Percentiles rank a stretch among this genome's conserved stretches.
These are phyloP conservation scores for Flammula alnicola DNA, from an alignment of 1,284 basidiomycete species.

Conservation along the genomic window DNA sequence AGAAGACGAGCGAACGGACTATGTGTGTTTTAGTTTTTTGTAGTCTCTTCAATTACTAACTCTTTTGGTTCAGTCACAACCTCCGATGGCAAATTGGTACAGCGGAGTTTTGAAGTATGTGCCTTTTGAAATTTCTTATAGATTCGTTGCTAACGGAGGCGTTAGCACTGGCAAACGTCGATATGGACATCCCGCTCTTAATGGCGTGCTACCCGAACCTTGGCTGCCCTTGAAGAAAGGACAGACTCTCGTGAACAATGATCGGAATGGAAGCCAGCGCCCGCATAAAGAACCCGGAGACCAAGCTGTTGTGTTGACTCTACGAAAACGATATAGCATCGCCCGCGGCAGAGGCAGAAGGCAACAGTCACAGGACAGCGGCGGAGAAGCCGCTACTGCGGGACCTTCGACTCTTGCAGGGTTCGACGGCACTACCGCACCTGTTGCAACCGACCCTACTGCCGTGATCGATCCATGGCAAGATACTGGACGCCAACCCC, in stretches of 20 bases:
- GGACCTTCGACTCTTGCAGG: slow-evolving; percentile 13
- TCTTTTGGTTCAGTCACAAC: slow-evolving; percentile 69
- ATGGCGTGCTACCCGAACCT: slow-evolving; percentile 85
- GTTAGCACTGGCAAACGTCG: slow-evolving; percentile 80
- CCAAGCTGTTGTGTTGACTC: slow-evolving; percentile 75
- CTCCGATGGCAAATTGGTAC: slow-evolving; percentile 94
- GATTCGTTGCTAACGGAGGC: background rate
- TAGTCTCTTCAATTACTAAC: background rate
- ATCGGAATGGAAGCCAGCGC: slow-evolving; percentile 39
- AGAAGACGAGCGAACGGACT: slow-evolving; percentile 89
- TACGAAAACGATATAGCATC: slow-evolving; percentile 68
- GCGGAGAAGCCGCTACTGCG: slow-evolving; percentile 2
- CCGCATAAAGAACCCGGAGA: slow-evolving; percentile 43
- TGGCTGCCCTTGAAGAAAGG: slow-evolving; percentile 90
- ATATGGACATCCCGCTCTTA: slow-evolving; percentile 91
- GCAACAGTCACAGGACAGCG: slow-evolving; percentile 25
- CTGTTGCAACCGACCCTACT: slow-evolving; percentile 18
- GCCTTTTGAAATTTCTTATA: slow-evolving; percentile 5
- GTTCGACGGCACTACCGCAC: background rate
- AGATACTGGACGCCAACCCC: slow-evolving; percentile 35
- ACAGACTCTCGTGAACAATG: slow-evolving; percentile 66
- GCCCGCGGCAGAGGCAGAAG: slow-evolving; percentile 38
- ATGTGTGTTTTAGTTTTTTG: slow-evolving; percentile 46
- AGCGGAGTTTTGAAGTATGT: slow-evolving; percentile 85
- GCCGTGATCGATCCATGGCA: slow-evolving; percentile 58